Conservation (phyloP, 176 grass and related monocot genomes). For the Cocos nucifera region DNA sequence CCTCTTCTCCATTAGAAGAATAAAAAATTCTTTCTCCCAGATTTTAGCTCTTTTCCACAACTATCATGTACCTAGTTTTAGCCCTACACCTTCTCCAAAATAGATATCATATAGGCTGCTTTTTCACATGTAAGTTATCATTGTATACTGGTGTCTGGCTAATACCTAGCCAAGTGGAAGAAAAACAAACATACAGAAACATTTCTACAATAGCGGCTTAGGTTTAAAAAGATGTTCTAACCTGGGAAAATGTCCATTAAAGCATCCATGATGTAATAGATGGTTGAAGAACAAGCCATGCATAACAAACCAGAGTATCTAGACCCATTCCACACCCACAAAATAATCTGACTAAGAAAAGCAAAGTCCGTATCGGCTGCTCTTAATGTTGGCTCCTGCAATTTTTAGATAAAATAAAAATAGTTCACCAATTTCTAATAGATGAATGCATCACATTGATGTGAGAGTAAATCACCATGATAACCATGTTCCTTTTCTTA, state of each 20-base stretch:
- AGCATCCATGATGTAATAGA: conserved; percentile 15
- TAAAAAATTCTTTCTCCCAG: too few relatives aligned
- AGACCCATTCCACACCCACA: conserved; percentile 17
- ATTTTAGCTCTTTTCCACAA: too few relatives aligned
- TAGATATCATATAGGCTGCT: too few relatives aligned
- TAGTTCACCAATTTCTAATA: not conserved
- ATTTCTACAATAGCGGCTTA: too few relatives aligned
- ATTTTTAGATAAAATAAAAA: not conserved
- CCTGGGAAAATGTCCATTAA: conserved; percentile 20
- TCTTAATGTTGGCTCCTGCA: conserved; percentile 1
- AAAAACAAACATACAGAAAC: too few relatives aligned
- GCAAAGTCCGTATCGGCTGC: not conserved
- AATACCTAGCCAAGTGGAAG: too few relatives aligned
- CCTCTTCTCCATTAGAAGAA: too few relatives aligned
- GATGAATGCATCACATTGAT: not conserved
- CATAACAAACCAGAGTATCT: conserved; percentile 21
- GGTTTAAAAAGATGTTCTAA: not conserved
- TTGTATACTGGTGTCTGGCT: too few relatives aligned
- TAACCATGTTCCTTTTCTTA: not conserved
- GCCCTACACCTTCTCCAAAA: too few relatives aligned
- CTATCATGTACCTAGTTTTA: too few relatives aligned
- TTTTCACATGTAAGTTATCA: too few relatives aligned
- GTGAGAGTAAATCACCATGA: not conserved
- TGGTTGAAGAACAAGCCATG: conserved; percentile 13
- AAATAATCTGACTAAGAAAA: conserved; percentile 14